phyloP scores from a whole-genome alignment of 805 yeast genomes.

The Wickerhamiella domercqiae region DNA sequence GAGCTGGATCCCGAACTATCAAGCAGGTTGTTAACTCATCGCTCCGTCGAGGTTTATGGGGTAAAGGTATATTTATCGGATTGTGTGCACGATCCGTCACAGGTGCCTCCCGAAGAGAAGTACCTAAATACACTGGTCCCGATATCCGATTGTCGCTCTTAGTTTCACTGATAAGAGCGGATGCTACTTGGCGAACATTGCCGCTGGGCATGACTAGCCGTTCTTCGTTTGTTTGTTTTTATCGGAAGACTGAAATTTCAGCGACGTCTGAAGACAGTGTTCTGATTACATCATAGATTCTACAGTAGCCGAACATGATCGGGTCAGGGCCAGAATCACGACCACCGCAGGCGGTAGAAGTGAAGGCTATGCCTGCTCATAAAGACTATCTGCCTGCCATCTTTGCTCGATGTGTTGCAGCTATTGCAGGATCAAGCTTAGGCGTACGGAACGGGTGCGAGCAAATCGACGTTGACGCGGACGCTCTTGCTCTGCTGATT shows the following conservation, averaged over 20 bases:
- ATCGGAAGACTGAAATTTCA: no score
- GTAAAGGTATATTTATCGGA: conserved; percentile 15
- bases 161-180: conserved; percentile 12
- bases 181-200: conserved; percentile 5
- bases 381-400: conserved; percentile 15
- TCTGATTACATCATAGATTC: no score
- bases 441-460: conserved; percentile 11
- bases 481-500: conserved; percentile 20
- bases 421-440: conserved; percentile 13
- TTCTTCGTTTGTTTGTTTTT: no score
- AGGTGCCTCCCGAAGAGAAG: conserved; percentile 9
- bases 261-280: no score
- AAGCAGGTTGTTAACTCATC: conserved; percentile 15
- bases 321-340: no score
- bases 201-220: no score
- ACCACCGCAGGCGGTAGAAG: conserved; percentile 5
- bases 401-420: conserved; percentile 19
- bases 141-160: conserved; percentile 8
- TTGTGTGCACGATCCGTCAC: conserved; percentile 8
- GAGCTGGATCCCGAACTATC: conserved; percentile 17
- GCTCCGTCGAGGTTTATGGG: conserved; percentile 12
- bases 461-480: conserved; percentile 4
- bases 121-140: conserved; percentile 15
- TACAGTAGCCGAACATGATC: no score
- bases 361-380: no score